Evolutionary conservation across 768 basidiomycete species (phyloP).

Genomic region (Mycena olivaceomarginata): DNA sequence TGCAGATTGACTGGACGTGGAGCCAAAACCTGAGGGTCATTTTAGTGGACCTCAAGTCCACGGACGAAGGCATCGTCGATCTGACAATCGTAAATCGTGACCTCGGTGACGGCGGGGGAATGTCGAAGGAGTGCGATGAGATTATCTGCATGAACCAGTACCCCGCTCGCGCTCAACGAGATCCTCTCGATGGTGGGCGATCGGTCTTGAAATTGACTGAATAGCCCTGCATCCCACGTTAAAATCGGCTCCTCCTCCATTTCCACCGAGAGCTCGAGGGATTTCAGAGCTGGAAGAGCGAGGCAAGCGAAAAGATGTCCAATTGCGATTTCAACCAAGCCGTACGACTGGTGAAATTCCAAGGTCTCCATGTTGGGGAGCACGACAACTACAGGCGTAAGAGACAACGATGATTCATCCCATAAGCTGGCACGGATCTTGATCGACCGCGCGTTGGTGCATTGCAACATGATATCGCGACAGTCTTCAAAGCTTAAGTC

Average conservation of each 20-base stretch:
- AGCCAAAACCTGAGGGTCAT: neutral
- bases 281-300: neutral
- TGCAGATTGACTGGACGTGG: neutral
- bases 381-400: neutral
- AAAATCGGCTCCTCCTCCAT: neutral
- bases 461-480: conserved; percentile 1
- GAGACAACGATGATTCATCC: neutral
- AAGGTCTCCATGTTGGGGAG: neutral
- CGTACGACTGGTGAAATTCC: neutral
- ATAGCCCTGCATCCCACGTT: neutral
- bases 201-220: neutral
- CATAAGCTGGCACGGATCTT: neutral
- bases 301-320: neutral
- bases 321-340: neutral
- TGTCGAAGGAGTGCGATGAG: neutral
- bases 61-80: neutral
- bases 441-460: neutral
- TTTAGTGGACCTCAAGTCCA: neutral
- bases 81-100: neutral
- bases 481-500: neutral
- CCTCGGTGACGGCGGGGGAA: neutral
- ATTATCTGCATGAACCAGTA: neutral
- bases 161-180: neutral
- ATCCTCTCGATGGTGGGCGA: neutral
- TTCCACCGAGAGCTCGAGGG: neutral